Evolutionary conservation across 2,329 filamentous ascomycete species (phyloP).

Genomic region (Periglandula ipomoeae): DNA sequence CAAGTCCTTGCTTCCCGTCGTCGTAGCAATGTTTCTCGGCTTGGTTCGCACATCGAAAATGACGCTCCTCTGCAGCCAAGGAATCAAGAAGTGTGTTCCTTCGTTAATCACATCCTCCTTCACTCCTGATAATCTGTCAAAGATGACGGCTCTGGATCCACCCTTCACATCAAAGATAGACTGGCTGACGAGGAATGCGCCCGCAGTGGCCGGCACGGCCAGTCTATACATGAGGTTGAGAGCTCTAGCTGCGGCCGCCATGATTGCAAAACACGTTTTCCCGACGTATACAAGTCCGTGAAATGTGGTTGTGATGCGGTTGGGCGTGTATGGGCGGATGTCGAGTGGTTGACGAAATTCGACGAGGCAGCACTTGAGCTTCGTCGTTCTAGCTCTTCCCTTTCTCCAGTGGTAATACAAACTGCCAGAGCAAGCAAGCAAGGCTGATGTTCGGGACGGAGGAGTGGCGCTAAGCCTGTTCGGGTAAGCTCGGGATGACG

Average conservation of each 20-base stretch:
- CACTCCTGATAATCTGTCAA: slow-evolving; percentile 86
- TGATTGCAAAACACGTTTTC: slow-evolving; percentile 9
- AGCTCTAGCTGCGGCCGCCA: slow-evolving; percentile 47
- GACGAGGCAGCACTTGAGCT: neutral
- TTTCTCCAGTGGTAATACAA: no score
- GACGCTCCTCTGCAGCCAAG: slow-evolving; percentile 91
- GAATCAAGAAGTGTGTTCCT: slow-evolving; percentile 92
- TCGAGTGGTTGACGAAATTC: neutral
- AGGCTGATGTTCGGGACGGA: slow-evolving; percentile 15
- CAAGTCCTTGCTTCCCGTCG: slow-evolving; percentile 95
- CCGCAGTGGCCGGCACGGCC: slow-evolving; percentile 66
- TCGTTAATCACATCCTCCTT: slow-evolving; percentile 90
- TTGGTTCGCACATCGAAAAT: slow-evolving; percentile 96
- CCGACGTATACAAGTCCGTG: neutral
- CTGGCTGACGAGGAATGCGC: slow-evolving; percentile 58
- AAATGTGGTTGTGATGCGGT: neutral
- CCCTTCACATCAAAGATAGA: slow-evolving; percentile 97
- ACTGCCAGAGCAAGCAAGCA: neutral
- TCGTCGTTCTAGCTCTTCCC: neutral
- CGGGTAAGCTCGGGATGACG: slow-evolving; percentile 24
- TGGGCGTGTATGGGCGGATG: neutral
- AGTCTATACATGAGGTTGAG: slow-evolving; percentile 55
- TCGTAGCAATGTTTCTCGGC: slow-evolving; percentile 94
- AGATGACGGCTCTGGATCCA: slow-evolving; percentile 91
- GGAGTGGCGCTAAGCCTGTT: slow-evolving; percentile 21